Percentiles rank a stretch among this genome's conserved stretches.
Conservation (phyloP, 129 eudicot species). For the Saposhnikovia divaricata region DNA sequence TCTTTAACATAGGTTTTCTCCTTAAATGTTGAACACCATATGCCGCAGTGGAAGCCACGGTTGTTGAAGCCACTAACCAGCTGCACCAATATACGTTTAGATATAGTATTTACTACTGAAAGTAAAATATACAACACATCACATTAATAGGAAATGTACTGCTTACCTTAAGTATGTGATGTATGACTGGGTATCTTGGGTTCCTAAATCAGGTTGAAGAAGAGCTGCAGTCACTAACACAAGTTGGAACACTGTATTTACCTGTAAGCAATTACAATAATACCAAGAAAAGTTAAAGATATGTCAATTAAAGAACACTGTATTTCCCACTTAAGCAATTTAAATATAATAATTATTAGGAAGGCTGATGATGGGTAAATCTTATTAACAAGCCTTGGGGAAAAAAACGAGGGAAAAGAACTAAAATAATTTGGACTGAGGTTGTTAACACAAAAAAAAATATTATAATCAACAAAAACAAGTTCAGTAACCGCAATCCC, state of each 20-base stretch:
- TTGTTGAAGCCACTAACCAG: slow-evolving; percentile 88
- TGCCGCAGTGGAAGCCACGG: slow-evolving; percentile 76
- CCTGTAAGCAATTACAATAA: slow-evolving; percentile 34
- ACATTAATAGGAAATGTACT: neutral
- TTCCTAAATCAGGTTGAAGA: slow-evolving; percentile 93
- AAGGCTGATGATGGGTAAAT: neutral
- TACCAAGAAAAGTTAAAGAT: neutral
- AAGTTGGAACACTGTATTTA: slow-evolving; percentile 88
- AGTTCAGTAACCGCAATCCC: neutral
- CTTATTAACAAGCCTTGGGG: neutral
- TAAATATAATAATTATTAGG: neutral
- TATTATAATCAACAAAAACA: neutral
- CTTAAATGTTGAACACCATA: slow-evolving; percentile 63
- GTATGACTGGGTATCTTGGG: slow-evolving; percentile 53
- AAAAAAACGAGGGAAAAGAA: neutral
- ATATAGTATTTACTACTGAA: neutral
- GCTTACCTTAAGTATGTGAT: slow-evolving; percentile 70
- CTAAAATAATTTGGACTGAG: neutral
- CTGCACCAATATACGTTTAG: slow-evolving; percentile 28
- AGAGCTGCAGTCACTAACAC: slow-evolving; percentile 75
- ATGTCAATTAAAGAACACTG: neutral
- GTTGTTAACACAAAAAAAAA: neutral
- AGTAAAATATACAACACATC: neutral
- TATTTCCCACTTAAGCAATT: neutral
- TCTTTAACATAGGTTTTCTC: slow-evolving; percentile 22